Conservation (phyloP, 352 stramenopile species). For the Globisporangium paroecandrum region DNA sequence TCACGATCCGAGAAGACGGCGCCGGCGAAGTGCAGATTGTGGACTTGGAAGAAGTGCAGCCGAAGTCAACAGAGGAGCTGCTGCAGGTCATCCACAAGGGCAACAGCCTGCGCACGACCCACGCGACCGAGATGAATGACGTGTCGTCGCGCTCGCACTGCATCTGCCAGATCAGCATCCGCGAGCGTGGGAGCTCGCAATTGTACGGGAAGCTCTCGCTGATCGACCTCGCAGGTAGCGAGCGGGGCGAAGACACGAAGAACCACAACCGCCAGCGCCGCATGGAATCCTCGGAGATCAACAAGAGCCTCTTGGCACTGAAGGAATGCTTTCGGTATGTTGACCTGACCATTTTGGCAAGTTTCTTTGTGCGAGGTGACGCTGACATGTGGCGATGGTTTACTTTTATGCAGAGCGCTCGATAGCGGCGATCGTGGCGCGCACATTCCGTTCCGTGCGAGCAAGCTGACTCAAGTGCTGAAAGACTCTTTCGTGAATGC, state of each 20-base stretch:
- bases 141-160: conserved; percentile 93
- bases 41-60: conserved; percentile 91
- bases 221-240: conserved; percentile 96
- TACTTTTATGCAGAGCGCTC: conserved; percentile 57
- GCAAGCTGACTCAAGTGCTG: conserved; percentile 97
- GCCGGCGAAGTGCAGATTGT: conserved; percentile 94
- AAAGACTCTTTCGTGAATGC: conserved; percentile 97
- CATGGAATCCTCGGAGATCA: conserved; percentile 97
- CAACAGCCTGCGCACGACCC: conserved; percentile 93
- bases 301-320: conserved; percentile 94
- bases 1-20: conserved; percentile 94
- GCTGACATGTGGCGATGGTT: background rate
- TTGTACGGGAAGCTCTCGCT: conserved; percentile 91
- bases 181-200: conserved; percentile 40
- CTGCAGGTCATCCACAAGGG: conserved; percentile 92
- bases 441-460: conserved; percentile 95
- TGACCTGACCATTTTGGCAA: background rate
- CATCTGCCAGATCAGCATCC: conserved; percentile 93
- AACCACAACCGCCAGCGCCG: conserved; percentile 91
- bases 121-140: conserved; percentile 96
- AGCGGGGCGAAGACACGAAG: conserved; percentile 94
- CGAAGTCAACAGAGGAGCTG: conserved; percentile 84
- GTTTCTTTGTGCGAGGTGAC: background rate
- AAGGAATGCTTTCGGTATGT: conserved; percentile 95
- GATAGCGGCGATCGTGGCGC: conserved; percentile 85